These are phyloP conservation scores for Clonostachys sp. DNA, from an alignment of 2,329 filamentous ascomycete genomes.

Conservation along the genomic window DNA sequence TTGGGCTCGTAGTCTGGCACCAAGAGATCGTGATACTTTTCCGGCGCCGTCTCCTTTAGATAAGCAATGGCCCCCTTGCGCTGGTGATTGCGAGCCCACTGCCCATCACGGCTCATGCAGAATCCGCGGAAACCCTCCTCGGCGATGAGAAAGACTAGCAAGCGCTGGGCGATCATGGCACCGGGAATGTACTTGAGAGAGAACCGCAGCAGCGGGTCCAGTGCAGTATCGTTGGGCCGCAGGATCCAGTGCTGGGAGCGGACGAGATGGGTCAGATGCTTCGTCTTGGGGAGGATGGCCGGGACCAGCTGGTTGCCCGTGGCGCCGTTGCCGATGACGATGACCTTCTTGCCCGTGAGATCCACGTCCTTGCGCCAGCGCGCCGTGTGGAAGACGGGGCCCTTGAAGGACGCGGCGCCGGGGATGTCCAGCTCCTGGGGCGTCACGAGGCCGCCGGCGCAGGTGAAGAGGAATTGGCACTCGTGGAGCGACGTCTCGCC, in stretches of 20 bases:
- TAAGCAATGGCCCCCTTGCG: conserved; percentile 32
- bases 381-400: conserved; percentile 48
- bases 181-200: conserved; percentile 45
- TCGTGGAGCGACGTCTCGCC: conserved; percentile 22
- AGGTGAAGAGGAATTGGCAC: conserved; percentile 31
- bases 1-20: conserved; percentile 59
- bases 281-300: conserved; percentile 26
- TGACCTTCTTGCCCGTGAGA: conserved; percentile 39
- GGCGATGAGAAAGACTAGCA: conserved; percentile 31
- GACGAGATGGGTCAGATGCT: conserved; percentile 32
- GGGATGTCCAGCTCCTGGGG: conserved; percentile 34
- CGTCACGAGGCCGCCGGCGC: conserved; percentile 22
- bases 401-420: conserved; percentile 45
- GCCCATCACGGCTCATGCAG: conserved; percentile 25
- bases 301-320: conserved; percentile 50
- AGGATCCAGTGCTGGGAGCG: conserved; percentile 37
- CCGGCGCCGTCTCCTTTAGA: conserved; percentile 40
- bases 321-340: conserved; percentile 51
- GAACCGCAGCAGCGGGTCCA: conserved; percentile 7
- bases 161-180: conserved; percentile 26
- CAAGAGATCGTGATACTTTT: conserved; percentile 56
- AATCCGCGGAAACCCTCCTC: conserved; percentile 30
- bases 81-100: conserved; percentile 23
- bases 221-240: conserved; percentile 17
- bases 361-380: conserved; percentile 47